phyloP scores from a whole-genome alignment of 208 protist species.

The Crithidia mellificae region DNA sequence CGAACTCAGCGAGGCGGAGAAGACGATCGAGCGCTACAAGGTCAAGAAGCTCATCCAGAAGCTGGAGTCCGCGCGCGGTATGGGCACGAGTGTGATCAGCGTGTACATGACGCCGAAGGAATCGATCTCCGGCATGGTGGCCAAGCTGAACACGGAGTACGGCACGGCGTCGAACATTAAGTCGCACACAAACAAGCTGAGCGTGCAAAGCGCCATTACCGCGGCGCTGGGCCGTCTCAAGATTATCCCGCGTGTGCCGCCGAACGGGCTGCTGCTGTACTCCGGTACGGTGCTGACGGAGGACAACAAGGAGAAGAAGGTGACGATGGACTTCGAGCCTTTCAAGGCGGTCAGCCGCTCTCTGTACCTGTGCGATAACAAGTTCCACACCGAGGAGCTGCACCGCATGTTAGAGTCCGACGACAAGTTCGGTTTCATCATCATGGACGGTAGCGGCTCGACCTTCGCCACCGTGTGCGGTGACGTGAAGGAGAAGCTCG shows the following conservation, averaged over 20 bases:
- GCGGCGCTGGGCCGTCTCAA: constrained; percentile 91
- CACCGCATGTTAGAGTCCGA: constrained; percentile 98
- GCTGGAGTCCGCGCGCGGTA: constrained; percentile 97
- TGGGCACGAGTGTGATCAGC: constrained; percentile 99
- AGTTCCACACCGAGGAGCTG: constrained; percentile 98
- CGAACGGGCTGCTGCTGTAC: constrained; percentile 99
- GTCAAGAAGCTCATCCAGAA: constrained; percentile 99
- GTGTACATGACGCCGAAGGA: constrained; percentile 99
- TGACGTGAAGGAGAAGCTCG: constrained; percentile 97
- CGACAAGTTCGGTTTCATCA: constrained; percentile 99
- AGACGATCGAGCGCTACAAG: constrained; percentile 98
- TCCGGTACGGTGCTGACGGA: constrained; percentile 98
- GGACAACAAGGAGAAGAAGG: constrained; percentile 99
- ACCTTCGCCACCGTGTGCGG: constrained; percentile 98
- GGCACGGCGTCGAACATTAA: constrained; percentile 99
- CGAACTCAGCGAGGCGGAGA: constrained; percentile 87
- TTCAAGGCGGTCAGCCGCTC: constrained; percentile 99
- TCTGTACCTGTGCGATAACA: constrained; percentile 98
- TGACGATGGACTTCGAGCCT: constrained; percentile 99
- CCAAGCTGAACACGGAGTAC: constrained; percentile 99
- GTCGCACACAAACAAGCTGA: constrained; percentile 97
- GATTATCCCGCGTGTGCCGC: constrained; percentile 91
- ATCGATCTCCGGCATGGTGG: constrained; percentile 96
- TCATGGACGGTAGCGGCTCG: constrained; percentile 99
- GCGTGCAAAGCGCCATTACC: constrained; percentile 91